Base-by-base conservation (phyloP, 2,329 filamentous ascomycete species). In the Neopestalotiopsis sp. region DNA sequence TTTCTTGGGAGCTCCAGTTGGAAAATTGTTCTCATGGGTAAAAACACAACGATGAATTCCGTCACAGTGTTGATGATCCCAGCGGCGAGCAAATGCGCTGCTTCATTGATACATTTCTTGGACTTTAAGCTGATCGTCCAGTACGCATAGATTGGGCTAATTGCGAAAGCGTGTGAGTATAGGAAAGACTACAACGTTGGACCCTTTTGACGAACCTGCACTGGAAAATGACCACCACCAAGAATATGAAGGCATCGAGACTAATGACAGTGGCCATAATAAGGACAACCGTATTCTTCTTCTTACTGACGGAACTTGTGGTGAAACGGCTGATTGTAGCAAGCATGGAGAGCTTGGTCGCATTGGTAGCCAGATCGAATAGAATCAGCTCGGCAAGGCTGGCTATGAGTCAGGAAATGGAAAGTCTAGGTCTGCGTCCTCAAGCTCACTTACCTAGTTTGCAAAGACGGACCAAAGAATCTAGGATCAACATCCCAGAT, bases 31-130 rank as follows among this genome's bases (percentile, higher is more conserved):
- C 80, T 80, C 60, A 88, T 82, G 1, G 86, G 87, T 3, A 89
- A 77, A 0, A 84, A 74, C 45, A 86, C 85, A n/a, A 86, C 83
- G 12, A 86, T 74, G 58, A 91, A 83, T 75, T 91, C 88, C 6
- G 88, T 89, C 58, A 85, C 73, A 61, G 89, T 89, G 76, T 90
- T 90, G 71, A 89, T 83, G 34, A 87, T 84, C 1, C 88, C 88
- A 45, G 89, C 82, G 45, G 83, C 82, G 38, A 87, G 81, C 34
- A 89, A 82, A 65, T 88, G 85, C 0, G 80, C 78, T 2, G 84
- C 81, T 70, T 90, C 81, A 32, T 86, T 74, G 52, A 88, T 84
- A 60, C 85, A 83, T 20, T 84, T 74, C 59, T 79, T 77, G 1
- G 78, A 75, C 24, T 68, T 65, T 17, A 67, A 12, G 0, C 78